A percentile compares a stretch with the other conserved stretches of the same genome.
Conservation (phyloP, 768 basidiomycete species). For the Boletus sensibilis region DNA sequence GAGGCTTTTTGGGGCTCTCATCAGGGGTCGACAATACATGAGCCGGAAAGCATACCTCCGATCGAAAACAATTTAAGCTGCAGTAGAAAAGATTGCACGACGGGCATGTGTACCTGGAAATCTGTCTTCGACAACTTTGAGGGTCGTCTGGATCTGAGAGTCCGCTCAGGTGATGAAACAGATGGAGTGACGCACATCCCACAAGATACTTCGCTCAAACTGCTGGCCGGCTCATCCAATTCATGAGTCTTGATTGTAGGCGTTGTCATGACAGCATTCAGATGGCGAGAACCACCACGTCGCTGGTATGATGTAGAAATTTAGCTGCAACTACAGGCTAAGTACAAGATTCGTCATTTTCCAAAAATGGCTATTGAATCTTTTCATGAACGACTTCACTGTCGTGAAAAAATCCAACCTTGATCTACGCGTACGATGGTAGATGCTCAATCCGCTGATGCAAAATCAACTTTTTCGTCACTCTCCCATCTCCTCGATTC, state of each 20-base stretch:
- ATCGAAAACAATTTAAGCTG: constrained; percentile 75
- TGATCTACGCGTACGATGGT: constrained; percentile 37
- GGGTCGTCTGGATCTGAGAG: constrained; percentile 1
- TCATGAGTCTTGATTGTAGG: constrained; percentile 18
- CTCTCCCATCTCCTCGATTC: constrained; percentile 82
- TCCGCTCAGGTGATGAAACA: background rate
- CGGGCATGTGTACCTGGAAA: constrained; percentile 80
- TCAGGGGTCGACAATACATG: background rate
- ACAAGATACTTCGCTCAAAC: constrained; percentile 32
- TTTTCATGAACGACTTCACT: background rate
- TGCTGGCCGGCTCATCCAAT: constrained; percentile 5
- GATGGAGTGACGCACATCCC: constrained; percentile 40
- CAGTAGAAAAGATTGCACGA: constrained; percentile 81
- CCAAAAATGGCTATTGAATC: background rate
- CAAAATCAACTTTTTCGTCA: constrained; percentile 49
- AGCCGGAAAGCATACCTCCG: constrained; percentile 46
- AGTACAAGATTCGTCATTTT: background rate
- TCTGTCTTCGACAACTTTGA: constrained; percentile 68
- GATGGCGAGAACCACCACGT: background rate
- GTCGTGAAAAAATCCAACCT: background rate
- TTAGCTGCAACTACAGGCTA: background rate
- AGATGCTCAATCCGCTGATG: constrained; percentile 47
- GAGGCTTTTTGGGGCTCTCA: constrained; percentile 38
- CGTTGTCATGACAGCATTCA: constrained; percentile 10
- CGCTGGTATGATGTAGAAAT: background rate